phyloP scores from a whole-genome alignment of 441 rosid genomes.

The Gossypium gossypioides region DNA sequence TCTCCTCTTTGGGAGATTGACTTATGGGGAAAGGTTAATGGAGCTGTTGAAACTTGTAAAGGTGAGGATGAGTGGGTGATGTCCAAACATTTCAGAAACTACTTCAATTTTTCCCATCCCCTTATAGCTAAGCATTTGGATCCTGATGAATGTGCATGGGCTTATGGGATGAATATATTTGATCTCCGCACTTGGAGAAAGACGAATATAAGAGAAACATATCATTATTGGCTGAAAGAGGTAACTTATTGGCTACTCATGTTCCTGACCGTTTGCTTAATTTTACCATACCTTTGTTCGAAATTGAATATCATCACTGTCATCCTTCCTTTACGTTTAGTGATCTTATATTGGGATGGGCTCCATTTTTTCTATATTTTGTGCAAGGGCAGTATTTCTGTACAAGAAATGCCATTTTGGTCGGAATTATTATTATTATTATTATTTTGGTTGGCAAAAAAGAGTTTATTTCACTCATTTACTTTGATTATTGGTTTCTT shows the following conservation, averaged over 20 bases:
- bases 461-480: not conserved
- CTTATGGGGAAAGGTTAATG: conserved; percentile 84
- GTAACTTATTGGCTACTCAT: conserved; percentile 26
- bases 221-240: conserved; percentile 92
- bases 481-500: conserved; percentile 16
- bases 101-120: conserved; percentile 97
- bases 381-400: not conserved
- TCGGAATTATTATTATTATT: no score
- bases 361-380: not conserved
- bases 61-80: conserved; percentile 98
- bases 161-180: conserved; percentile 94
- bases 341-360: not conserved
- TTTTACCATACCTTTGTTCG: not conserved
- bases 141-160: conserved; percentile 96
- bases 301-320: not conserved
- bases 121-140: conserved; percentile 64
- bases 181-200: conserved; percentile 88
- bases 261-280: not conserved
- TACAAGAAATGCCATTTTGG: not conserved
- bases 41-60: conserved; percentile 93
- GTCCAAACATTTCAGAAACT: conserved; percentile 86
- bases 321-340: not conserved
- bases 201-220: conserved; percentile 72
- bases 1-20: conserved; percentile 89
- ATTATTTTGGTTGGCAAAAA: no score